Conservation (phyloP, 306 rosid species). For the Inga leiocalycina region DNA sequence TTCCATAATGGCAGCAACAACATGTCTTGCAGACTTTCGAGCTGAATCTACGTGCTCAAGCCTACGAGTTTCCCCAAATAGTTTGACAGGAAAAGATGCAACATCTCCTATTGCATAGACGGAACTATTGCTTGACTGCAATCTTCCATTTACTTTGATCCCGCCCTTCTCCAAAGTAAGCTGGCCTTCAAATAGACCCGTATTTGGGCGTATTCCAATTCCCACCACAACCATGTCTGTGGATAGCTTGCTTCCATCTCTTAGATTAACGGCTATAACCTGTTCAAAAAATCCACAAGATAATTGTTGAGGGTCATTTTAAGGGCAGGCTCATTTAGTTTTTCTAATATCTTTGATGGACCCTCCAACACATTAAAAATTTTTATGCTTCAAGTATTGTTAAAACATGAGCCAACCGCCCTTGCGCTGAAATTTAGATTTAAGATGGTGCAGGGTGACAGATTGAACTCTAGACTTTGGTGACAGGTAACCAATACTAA, state of each 20-base stretch:
- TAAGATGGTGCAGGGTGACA: not conserved
- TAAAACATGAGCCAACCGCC: not conserved
- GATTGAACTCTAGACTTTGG: not conserved
- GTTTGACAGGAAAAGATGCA: constrained; percentile 94
- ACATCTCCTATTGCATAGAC: constrained; percentile 96
- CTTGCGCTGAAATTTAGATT: not conserved
- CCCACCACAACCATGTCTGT: constrained; percentile 95
- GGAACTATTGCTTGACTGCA: constrained; percentile 87
- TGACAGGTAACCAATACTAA: not conserved
- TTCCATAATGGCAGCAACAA: constrained; percentile 79
- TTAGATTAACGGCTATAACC: constrained; percentile 87
- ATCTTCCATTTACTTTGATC: constrained; percentile 88
- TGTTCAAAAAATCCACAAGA: constrained; percentile 33
- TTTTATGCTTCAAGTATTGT: not conserved
- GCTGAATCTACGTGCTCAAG: constrained; percentile 97
- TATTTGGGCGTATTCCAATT: constrained; percentile 97
- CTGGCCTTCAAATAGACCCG: constrained; percentile 94
- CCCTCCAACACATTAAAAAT: not conserved
- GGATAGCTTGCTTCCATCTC: constrained; percentile 72
- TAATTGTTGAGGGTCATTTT: not conserved
- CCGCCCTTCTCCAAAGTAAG: constrained; percentile 98
- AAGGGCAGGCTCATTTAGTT: not conserved
- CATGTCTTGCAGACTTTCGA: constrained; percentile 82
- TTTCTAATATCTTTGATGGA: not conserved
- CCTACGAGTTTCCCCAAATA: constrained; percentile 83